Conservation (phyloP, 768 basidiomycete species). For the Hygrocybe coccinea region DNA sequence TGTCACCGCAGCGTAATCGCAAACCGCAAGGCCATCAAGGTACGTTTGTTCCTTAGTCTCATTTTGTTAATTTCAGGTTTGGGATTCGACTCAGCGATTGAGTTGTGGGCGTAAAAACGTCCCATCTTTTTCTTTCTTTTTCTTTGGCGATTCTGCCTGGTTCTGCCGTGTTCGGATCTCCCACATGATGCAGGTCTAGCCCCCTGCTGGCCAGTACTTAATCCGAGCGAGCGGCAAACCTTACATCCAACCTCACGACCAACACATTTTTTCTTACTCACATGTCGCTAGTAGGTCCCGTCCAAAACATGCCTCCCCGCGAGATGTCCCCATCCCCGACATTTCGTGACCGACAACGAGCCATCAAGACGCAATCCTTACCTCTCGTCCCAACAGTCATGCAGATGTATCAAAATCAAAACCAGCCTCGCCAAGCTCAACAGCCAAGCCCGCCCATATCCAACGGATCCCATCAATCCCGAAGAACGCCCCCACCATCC, state of each 20-base stretch:
- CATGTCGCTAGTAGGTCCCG: slow-evolving; percentile 28
- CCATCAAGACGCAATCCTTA: slow-evolving; percentile 56
- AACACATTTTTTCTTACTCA: slow-evolving; percentile 1
- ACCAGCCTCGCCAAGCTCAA: slow-evolving; percentile 34
- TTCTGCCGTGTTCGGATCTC: background rate
- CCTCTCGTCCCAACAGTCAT: slow-evolving; percentile 55
- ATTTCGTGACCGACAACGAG: slow-evolving; percentile 46
- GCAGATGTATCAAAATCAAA: slow-evolving; percentile 45
- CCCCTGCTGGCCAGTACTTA: background rate
- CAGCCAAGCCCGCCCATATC: slow-evolving; percentile 47
- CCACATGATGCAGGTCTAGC: background rate
- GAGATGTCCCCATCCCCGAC: slow-evolving; percentile 50
- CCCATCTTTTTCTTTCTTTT: slow-evolving; percentile 4
- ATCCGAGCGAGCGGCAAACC: background rate
- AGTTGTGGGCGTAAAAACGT: background rate
- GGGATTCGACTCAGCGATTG: background rate
- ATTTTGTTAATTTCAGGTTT: background rate
- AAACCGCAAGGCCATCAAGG: slow-evolving; percentile 6
- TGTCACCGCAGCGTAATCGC: slow-evolving; percentile 6
- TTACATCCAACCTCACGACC: slow-evolving; percentile 11
- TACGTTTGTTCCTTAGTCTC: background rate
- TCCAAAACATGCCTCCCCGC: slow-evolving; percentile 39
- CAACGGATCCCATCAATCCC: slow-evolving; percentile 26
- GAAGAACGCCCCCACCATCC: slow-evolving; percentile 38
- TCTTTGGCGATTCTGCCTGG: slow-evolving; percentile 8